phyloP scores from a whole-genome alignment of 148 eudicot genomes.

The Diospyros lotus region DNA sequence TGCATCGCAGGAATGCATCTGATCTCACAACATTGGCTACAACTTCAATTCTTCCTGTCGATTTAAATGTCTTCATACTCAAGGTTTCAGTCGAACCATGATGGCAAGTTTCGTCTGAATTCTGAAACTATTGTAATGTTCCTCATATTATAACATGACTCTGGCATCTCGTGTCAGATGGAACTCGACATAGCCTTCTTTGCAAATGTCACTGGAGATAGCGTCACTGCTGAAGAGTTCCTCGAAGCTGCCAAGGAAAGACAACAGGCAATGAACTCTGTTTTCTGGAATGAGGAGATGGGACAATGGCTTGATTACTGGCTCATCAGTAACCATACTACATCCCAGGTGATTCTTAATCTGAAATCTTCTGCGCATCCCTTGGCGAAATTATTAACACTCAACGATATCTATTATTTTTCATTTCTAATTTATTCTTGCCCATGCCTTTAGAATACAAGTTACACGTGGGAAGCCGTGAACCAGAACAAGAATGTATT shows the following conservation, averaged over 20 bases:
- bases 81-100: slow-evolving; percentile 41
- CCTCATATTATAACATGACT: neutral
- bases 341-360: slow-evolving; percentile 34
- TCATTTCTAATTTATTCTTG: neutral
- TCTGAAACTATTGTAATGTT: neutral
- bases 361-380: neutral
- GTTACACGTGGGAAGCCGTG: slow-evolving; percentile 39
- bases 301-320: slow-evolving; percentile 94
- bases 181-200: slow-evolving; percentile 79
- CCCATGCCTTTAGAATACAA: slow-evolving; percentile 29
- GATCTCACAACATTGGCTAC: slow-evolving; percentile 80
- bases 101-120: neutral
- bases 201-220: slow-evolving; percentile 54
- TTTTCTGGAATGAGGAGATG: slow-evolving; percentile 81
- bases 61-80: slow-evolving; percentile 79
- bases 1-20: slow-evolving; percentile 69
- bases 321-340: slow-evolving; percentile 31
- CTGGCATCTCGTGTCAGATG: slow-evolving; percentile 43
- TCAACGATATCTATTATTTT: neutral
- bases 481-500: slow-evolving; percentile 64
- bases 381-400: neutral
- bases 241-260: slow-evolving; percentile 53
- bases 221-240: slow-evolving; percentile 31
- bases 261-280: slow-evolving; percentile 55
- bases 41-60: slow-evolving; percentile 80